Conservation (phyloP, 2,329 filamentous ascomycete species). For the Gnomoniopsis sp. region DNA sequence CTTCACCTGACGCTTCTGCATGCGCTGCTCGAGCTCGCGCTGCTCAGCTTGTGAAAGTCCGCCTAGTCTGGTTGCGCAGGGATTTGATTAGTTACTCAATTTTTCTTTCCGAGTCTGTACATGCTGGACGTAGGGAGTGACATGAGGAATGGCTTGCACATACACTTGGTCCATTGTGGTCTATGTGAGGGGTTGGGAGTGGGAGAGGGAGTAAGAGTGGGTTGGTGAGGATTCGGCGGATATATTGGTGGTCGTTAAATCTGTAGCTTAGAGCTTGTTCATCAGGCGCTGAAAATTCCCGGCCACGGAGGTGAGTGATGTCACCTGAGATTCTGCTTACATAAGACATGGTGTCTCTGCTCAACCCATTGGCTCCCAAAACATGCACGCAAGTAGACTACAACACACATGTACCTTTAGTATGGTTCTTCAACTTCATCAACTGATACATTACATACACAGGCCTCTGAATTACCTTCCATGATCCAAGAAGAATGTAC, state of each 20-base stretch:
- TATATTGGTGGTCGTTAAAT: neutral
- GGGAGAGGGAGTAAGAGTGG: neutral
- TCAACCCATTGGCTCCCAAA: too few relatives aligned
- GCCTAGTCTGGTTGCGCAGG: conserved; percentile 12
- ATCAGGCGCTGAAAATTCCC: conserved; percentile 7
- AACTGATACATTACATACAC: too few relatives aligned
- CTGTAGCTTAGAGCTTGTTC: conserved; percentile 1
- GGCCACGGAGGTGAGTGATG: neutral
- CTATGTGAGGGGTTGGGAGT: neutral
- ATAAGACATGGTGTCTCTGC: neutral
- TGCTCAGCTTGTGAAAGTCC: conserved; percentile 74
- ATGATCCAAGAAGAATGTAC: too few relatives aligned
- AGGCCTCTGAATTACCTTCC: too few relatives aligned
- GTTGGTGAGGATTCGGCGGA: neutral
- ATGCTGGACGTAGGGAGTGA: neutral
- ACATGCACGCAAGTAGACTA: too few relatives aligned
- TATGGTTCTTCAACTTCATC: too few relatives aligned
- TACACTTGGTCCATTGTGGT: conserved; percentile 16
- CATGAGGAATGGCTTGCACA: neutral
- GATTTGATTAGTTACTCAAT: conserved; percentile 3
- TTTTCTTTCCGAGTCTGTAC: neutral
- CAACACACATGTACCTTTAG: too few relatives aligned
- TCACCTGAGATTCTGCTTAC: neutral
- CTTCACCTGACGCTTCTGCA: conserved; percentile 98
- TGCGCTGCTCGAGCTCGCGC: conserved; percentile 87